Evolutionary conservation across 257 asterid species (phyloP).

Genomic region (Orobanche coerulescens): DNA sequence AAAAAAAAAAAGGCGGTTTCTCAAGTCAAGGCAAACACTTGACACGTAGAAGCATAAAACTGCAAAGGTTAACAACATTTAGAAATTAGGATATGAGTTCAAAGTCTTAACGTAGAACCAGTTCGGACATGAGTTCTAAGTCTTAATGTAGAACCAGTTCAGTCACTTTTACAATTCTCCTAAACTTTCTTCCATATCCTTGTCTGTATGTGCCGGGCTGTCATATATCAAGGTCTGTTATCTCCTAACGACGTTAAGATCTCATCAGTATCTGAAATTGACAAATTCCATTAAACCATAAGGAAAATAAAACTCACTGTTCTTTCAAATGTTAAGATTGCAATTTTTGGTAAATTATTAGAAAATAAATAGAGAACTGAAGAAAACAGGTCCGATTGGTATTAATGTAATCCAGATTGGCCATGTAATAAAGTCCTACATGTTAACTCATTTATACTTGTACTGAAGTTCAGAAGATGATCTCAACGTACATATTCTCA

Average conservation of each 20-base stretch:
- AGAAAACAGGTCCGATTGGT: neutral
- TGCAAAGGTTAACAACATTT: constrained; percentile 1
- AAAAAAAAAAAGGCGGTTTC: constrained; percentile 11
- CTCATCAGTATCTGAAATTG: neutral
- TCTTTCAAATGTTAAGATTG: neutral
- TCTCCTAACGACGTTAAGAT: constrained; percentile 8
- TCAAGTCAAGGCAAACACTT: constrained; percentile 8
- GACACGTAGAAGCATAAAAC: constrained; percentile 1
- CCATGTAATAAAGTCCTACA: neutral
- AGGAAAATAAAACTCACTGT: neutral
- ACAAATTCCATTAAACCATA: constrained; percentile 7
- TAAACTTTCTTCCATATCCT: neutral
- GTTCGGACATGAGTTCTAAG: neutral
- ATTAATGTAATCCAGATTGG: neutral
- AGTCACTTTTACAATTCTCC: constrained; percentile 1
- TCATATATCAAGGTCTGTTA: constrained; percentile 1
- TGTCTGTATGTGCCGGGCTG: neutral
- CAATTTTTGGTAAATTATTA: no score
- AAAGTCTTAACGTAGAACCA: constrained; percentile 13
- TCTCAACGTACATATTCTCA: constrained; percentile 1
- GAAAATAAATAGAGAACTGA: constrained; percentile 4
- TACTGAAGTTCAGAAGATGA: constrained; percentile 19
- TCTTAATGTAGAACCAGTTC: constrained; percentile 16
- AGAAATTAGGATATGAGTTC: neutral
- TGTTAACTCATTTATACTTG: neutral